Evolutionary conservation across 2,329 filamentous ascomycete species (phyloP), one percentile per base, ranked within the genome.

Genomic region (Cladophialophora exuberans): DNA sequence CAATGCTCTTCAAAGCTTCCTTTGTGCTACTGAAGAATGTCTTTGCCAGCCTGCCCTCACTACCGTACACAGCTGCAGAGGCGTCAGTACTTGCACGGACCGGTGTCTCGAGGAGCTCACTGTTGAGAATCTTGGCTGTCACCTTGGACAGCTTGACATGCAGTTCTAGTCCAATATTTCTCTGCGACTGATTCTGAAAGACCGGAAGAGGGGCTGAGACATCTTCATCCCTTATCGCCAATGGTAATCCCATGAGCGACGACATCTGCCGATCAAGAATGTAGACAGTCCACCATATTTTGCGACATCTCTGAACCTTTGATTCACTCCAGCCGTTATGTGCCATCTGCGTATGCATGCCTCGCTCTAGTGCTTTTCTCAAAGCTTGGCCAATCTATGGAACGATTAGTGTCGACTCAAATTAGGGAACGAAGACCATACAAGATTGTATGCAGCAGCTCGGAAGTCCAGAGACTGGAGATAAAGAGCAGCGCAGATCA

Each of bases 291-390:
- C 79, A 82, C 78, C 79, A 83, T 7, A 79, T 70, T 30, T 73
- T 74, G 1, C 78, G 75, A 47, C 74, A 77, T 46, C 80, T 66
- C 55, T 81, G 72, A 0, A 79, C 73, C 1, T n/a, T 72, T 60
- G 0, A 62, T 55, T 1, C 74, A 71, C 0, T 74, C 73, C 0
- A 80, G 58, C 20, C 76, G 69, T 1, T 71, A n/a, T n/a, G n/a
- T n/a, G n/a, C n/a, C 76, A 82, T 79, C 23, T 80, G 71, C 0
- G 77, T 80, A 54, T 82, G 79, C 73, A 82, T 76, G 1, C 79
- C 79, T 46, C 80, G 69, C 0, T 70, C 72, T 9, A 81, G 62
- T 0, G 79, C 77, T 26, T 79, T 73, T 0, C 80, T 71, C 65
- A 81, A 70, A 0, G 79, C 80, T 65, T 81, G 75, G 4, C 80